These are phyloP conservation scores for Leccinum proliferum DNA, from an alignment of 1,284 basidiomycete genomes.

Conservation along the genomic window DNA sequence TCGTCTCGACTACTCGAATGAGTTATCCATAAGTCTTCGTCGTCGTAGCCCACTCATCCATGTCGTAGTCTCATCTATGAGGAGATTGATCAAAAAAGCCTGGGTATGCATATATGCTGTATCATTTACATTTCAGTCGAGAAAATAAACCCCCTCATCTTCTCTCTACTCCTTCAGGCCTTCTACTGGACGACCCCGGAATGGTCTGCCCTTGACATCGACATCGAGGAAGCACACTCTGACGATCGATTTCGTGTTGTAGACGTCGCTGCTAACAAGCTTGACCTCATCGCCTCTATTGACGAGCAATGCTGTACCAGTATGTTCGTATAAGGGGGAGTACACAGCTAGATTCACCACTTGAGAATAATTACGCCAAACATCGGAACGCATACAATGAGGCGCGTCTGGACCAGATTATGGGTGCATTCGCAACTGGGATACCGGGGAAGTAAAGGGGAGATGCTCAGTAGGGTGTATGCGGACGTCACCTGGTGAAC, in stretches of 20 bases:
- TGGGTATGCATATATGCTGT: slow-evolving; percentile 20
- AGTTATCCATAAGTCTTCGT: slow-evolving; percentile 8
- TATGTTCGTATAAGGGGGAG: no score
- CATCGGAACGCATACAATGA: no score
- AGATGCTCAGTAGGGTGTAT: not conserved
- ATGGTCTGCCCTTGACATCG: slow-evolving; percentile 49
- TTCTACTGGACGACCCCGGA: slow-evolving; percentile 51
- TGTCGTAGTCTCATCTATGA: no score
- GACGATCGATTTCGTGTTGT: no score
- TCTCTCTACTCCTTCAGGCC: slow-evolving; percentile 22
- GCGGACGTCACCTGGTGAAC: not conserved
- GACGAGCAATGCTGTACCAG: no score
- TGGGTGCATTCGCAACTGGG: no score
- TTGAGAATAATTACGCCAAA: no score
- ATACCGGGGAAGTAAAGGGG: no score
- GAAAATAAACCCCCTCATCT: not conserved
- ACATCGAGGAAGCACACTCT: slow-evolving; percentile 40
- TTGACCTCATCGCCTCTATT: no score
- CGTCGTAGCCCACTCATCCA: not conserved
- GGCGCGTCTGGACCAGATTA: no score
- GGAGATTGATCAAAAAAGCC: slow-evolving; percentile 32
- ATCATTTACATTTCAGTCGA: not conserved
- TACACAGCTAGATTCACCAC: no score
- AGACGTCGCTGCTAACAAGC: no score
- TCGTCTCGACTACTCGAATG: slow-evolving; percentile 44